Evolutionary conservation across 2,329 filamentous ascomycete genomes (phyloP), one percentile per base, ranked within the genome.

Genomic region (Fusarium staphyleae): DNA sequence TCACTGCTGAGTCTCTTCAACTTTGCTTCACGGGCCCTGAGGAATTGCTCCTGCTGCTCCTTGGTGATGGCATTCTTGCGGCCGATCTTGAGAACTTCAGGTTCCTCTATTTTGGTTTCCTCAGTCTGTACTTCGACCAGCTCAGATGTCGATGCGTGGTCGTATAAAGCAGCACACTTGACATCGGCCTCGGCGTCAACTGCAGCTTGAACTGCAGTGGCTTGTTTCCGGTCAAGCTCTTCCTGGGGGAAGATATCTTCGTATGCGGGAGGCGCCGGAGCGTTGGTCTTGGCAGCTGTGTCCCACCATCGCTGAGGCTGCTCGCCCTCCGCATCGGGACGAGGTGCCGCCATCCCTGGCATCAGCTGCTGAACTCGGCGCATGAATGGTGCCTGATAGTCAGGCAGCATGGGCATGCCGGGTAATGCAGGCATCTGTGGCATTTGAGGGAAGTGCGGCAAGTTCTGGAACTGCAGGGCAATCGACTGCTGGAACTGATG

Each of bases 401-500:
- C 87, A 10, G 87, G 85, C 49, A 90, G 74, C 56, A 82, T 76
- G 1, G 85, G 82, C 75, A 89, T 86, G 30, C 81, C 80, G n/a
- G 75, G 78, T 29, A 84, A 66, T 22, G 76, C 72, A 42, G 74
- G 81, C 65, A 84, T 77, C 57, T 84, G 81, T 13, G 86, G 81
- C 68, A 90, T 81, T 64, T 87, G 85, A n/a, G 86, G 74, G 78
- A 83, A 60, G 40, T 75, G 69, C 1, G 73, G 64, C 8, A 76
- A 57, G 44, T 87, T 88, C 42, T 87, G 87, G 64, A 90, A 78
- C 37, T 86, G 82, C 70, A 86, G 77, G 29, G 84, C 80, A 77
- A 91, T 81, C 37, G 81, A 85, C 69, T 91, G 87, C 68, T 92
- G 90, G 66, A 93, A 81, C 52, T 92, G 87, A 50, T 93, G 87